Conservation (phyloP, 1,284 basidiomycete genomes). For the Trichosporon sp. region DNA sequence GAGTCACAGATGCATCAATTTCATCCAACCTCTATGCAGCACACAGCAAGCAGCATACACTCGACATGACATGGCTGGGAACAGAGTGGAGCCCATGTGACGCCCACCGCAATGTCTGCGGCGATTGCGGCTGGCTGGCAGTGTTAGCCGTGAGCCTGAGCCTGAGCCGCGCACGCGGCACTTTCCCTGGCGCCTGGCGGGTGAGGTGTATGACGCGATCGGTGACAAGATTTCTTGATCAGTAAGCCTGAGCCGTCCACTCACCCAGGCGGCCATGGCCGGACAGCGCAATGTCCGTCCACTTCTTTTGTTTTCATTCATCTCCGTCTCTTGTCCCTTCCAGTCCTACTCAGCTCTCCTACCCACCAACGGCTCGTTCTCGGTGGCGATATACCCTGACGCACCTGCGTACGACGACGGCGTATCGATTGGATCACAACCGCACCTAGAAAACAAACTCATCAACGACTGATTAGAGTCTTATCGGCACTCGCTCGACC, state of each 20-base stretch:
- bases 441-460: neutral
- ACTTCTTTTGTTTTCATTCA: neutral
- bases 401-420: neutral
- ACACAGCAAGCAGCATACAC: neutral
- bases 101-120: neutral
- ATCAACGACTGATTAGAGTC: neutral
- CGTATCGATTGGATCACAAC: neutral
- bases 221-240: constrained; percentile 1
- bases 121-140: neutral
- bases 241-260: neutral
- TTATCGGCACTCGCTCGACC: neutral
- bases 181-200: neutral
- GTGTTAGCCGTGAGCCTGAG: neutral
- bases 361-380: neutral
- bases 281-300: neutral
- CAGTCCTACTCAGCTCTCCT: neutral
- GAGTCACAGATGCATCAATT: neutral
- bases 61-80: neutral
- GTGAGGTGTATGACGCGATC: neutral
- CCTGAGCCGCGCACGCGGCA: neutral
- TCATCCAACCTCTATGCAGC: neutral
- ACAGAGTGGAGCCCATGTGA: neutral
- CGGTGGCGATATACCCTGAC: neutral
- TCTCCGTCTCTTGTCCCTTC: neutral
- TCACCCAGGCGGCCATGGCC: neutral